These are phyloP conservation scores for Thecamonas trahens DNA, from an alignment of 78 protist species.

Conservation along the genomic window DNA sequence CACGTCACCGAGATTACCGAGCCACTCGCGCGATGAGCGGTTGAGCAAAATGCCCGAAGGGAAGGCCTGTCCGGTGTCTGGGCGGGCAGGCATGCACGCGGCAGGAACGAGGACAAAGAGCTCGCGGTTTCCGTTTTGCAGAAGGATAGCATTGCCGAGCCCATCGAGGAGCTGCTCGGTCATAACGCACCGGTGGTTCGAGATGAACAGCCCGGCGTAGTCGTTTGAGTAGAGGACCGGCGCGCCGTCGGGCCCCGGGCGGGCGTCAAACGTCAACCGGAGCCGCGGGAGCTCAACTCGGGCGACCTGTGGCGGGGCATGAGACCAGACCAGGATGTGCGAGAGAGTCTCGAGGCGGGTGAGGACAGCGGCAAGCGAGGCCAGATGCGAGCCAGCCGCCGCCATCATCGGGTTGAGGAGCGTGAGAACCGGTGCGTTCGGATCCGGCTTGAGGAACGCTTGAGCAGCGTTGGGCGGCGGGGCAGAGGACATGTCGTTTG, in stretches of 20 bases:
- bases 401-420: too few relatives aligned
- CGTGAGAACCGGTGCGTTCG: too few relatives aligned
- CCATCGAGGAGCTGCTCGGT: not conserved
- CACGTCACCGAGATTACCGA: not conserved
- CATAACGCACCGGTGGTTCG: too few relatives aligned
- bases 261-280: not conserved
- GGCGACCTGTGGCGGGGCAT: not conserved
- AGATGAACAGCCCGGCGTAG: constrained; percentile 18
- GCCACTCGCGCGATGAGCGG: constrained; percentile 14
- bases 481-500: too few relatives aligned
- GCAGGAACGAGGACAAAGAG: constrained; percentile 16
- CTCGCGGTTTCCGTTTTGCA: constrained; percentile 22
- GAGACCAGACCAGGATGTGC: constrained; percentile 34
- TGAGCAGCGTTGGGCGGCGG: too few relatives aligned
- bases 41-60: too few relatives aligned
- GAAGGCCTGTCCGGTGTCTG: too few relatives aligned
- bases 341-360: constrained; percentile 27
- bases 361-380: too few relatives aligned
- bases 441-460: too few relatives aligned
- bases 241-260: not conserved
- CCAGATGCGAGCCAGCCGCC: too few relatives aligned
- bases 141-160: constrained; percentile 18
- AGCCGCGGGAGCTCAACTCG: constrained; percentile 30
- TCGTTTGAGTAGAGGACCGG: constrained; percentile 4
- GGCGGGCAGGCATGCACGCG: too few relatives aligned